Evolutionary conservation across 2,329 filamentous ascomycete genomes (phyloP), one percentile per base, ranked within the genome.

Genomic region (Phoma sp.): DNA sequence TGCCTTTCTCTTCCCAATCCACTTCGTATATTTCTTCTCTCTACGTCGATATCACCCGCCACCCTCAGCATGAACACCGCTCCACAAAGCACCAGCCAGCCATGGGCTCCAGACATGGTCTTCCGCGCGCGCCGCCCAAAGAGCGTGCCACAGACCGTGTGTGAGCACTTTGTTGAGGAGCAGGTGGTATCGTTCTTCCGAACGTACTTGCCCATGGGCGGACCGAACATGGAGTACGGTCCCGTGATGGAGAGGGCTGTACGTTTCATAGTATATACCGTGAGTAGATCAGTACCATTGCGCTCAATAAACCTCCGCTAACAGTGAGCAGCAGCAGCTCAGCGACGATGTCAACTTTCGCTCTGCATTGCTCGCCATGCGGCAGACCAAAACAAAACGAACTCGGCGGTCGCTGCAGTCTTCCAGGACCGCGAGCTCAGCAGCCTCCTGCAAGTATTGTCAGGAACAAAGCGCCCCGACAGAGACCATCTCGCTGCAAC

Each of bases 21-120:
- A n/a, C n/a, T n/a, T n/a, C n/a, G n/a, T n/a, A n/a, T n/a, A n/a
- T n/a, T n/a, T n/a, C n/a, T n/a, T 5, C 23, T 25, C 9, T 25
- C 9, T 5, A 9, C 23, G 9, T 25, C 23, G 9, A 25, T 25
- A 5, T n/a, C n/a, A n/a, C 23, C 23, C 23, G 9, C 9, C 15
- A 20, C 9, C 4, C 11, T 28, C 2, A 29, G 11, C 1, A 46
- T 46, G 42, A 28, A 25, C 30, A 12, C 32, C 15, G 23, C 15
- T 10, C 42, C 32, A 5, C 15, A 11, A 20, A 32, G 37, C 11
- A 46, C 42, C 7, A 9, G 7, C 6, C 17, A 37, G 6, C 46
- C 37, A 21, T 49, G 46, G 46, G 34, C 34, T 10, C 46, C 46
- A 15, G 34, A 42, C 29, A 49, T 49, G 37, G 21, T 42, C 7